Percentiles rank a stretch among this genome's conserved stretches.
Evolutionary conservation across 176 grass and related monocot genomes (phyloP).

Genomic region (Themeda triandra): DNA sequence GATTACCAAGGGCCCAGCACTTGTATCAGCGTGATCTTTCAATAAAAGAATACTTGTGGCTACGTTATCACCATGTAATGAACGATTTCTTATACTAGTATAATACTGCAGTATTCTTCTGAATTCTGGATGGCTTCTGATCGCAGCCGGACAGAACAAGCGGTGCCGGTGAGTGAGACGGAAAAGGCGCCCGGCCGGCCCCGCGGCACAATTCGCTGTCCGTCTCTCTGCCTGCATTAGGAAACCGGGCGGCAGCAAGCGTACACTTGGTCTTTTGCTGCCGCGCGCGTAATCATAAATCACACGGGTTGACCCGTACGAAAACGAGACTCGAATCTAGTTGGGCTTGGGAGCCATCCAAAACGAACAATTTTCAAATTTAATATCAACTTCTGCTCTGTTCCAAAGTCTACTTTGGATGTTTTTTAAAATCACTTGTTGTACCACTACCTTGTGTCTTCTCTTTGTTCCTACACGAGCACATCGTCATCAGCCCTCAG

Average conservation of each 20-base stretch:
- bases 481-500: background rate
- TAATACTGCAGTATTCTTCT: no score
- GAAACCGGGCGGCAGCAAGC: background rate
- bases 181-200: slow-evolving; percentile 31
- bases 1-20: background rate
- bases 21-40: no score
- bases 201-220: slow-evolving; percentile 10
- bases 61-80: no score
- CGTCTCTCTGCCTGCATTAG: background rate
- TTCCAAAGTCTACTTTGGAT: background rate
- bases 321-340: slow-evolving; percentile 11
- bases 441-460: background rate
- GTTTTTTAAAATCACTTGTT: background rate
- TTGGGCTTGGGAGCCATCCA: background rate
- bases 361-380: background rate
- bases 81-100: no score
- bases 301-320: background rate
- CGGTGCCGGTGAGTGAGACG: background rate
- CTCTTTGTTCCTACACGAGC: background rate
- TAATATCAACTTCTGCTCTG: background rate
- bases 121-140: no score
- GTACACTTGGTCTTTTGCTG: slow-evolving; percentile 27
- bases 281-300: slow-evolving; percentile 15
- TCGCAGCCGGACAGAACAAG: slow-evolving; percentile 1
- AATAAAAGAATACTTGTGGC: no score